phyloP scores from a whole-genome alignment of 148 eudicot genomes.

The Silene conica region DNA sequence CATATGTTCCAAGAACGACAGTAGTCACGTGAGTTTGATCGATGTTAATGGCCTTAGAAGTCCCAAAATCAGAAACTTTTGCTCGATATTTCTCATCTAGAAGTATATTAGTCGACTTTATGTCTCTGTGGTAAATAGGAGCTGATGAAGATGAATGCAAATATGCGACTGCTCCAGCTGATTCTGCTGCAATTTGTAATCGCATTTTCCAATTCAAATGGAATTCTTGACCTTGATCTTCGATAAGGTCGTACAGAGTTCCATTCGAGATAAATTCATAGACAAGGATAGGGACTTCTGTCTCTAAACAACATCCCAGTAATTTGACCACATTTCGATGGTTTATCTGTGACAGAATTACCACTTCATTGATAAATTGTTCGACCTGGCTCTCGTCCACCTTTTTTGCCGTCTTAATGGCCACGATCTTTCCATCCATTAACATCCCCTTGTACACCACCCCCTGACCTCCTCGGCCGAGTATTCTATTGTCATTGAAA shows the following conservation, averaged over 20 bases:
- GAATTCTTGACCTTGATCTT: not conserved
- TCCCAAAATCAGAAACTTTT: no score
- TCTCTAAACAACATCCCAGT: conserved; percentile 5
- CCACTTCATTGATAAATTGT: conserved; percentile 15
- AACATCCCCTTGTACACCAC: conserved; percentile 3
- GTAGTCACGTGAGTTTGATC: no score
- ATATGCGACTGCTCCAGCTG: conserved; percentile 7
- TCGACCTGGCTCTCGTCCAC: conserved; percentile 9
- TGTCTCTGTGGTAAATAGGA: no score
- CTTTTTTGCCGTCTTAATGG: conserved; percentile 7
- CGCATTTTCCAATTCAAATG: conserved; percentile 9
- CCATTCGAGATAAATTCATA: no score
- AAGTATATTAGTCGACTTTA: no score
- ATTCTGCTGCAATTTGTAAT: conserved; percentile 12
- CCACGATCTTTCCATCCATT: conserved; percentile 13
- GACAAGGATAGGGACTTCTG: conserved; percentile 1
- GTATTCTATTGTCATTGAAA: conserved; percentile 1
- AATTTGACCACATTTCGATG: not conserved
- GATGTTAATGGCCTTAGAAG: not conserved
- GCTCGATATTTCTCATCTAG: no score
- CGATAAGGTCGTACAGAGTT: not conserved
- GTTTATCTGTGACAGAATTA: conserved; percentile 15
- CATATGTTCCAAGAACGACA: no score
- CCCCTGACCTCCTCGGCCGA: conserved; percentile 15
- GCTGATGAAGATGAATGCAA: conserved; percentile 2